Percentiles rank a stretch among this genome's conserved stretches.
phyloP scores from a whole-genome alignment of 257 asterid genomes.

The Gentiana macrophylla region DNA sequence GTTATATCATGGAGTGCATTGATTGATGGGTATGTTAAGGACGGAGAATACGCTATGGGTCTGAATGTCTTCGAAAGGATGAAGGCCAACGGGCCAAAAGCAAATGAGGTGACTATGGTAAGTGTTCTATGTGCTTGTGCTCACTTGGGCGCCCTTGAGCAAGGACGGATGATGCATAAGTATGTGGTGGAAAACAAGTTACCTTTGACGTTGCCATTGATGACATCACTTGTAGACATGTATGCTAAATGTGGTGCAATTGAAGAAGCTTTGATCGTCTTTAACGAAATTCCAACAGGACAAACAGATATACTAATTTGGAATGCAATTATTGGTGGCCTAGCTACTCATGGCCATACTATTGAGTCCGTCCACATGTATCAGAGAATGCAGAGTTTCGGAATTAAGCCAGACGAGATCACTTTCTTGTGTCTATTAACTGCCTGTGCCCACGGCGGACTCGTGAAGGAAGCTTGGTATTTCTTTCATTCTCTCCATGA shows the following conservation, averaged over 20 bases:
- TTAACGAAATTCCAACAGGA: slow-evolving; percentile 20
- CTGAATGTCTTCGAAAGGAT: slow-evolving; percentile 31
- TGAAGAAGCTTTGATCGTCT: slow-evolving; percentile 40
- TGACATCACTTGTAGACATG: slow-evolving; percentile 63
- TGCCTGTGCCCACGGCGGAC: slow-evolving; percentile 69
- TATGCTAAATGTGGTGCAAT: slow-evolving; percentile 73
- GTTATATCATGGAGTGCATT: slow-evolving; percentile 75
- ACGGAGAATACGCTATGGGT: slow-evolving; percentile 32
- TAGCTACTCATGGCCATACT: slow-evolving; percentile 52
- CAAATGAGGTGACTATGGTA: slow-evolving; percentile 67
- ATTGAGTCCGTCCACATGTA: slow-evolving; percentile 27
- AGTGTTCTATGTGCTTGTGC: slow-evolving; percentile 61
- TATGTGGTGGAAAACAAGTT: slow-evolving; percentile 29
- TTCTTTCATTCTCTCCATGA: slow-evolving; percentile 27
- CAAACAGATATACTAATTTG: slow-evolving; percentile 44
- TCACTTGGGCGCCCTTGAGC: slow-evolving; percentile 61
- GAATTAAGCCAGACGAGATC: slow-evolving; percentile 49
- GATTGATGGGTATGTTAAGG: slow-evolving; percentile 66
- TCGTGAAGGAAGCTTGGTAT: slow-evolving; percentile 47
- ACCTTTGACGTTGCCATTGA: slow-evolving; percentile 35
- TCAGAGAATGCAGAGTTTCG: slow-evolving; percentile 24
- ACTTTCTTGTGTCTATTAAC: slow-evolving; percentile 48
- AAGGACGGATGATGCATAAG: slow-evolving; percentile 46
- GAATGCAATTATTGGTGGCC: slow-evolving; percentile 73
- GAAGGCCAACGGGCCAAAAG: slow-evolving; percentile 25